Percentiles rank a stretch among this genome's conserved stretches.
These are phyloP conservation scores for sorghum (Sorghum bicolor) DNA, from an alignment of 176 grass and related monocot genomes.

Conservation along the genomic window DNA sequence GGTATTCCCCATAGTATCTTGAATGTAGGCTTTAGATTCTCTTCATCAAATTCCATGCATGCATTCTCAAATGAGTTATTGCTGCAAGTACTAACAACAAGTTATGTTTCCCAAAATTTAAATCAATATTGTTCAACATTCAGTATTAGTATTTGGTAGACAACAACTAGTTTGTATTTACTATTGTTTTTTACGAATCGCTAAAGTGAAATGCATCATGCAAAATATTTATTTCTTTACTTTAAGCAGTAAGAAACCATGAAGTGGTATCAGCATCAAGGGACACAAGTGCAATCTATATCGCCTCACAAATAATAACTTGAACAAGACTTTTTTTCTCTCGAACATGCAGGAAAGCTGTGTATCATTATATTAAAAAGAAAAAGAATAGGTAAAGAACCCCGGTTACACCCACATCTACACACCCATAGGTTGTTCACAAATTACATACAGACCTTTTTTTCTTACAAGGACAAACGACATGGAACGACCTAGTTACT, in stretches of 20 bases:
- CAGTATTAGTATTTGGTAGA: not conserved
- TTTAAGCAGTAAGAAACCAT: conserved; percentile 9
- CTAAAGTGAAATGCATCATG: not conserved
- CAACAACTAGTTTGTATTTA: not conserved
- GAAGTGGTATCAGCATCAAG: conserved; percentile 2
- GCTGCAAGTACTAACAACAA: conserved; percentile 40
- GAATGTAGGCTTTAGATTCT: conserved; percentile 75
- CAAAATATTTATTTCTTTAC: not conserved
- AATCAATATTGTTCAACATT: conserved; percentile 16
- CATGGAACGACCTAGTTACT: too few relatives aligned
- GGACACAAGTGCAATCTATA: not conserved
- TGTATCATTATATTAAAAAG: too few relatives aligned
- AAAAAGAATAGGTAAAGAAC: not conserved
- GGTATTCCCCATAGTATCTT: conserved; percentile 87
- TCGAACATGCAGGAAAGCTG: too few relatives aligned
- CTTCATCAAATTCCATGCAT: conserved; percentile 77
- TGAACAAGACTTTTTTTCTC: not conserved
- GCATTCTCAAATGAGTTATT: conserved; percentile 80
- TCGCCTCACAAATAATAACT: conserved; percentile 5
- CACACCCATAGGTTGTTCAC: not conserved
- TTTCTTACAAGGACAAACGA: too few relatives aligned
- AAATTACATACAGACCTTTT: not conserved
- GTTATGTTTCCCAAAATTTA: not conserved
- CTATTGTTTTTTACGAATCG: not conserved
- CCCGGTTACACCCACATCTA: not conserved